A percentile compares a stretch with the other conserved stretches of the same genome.
Conservation (phyloP, 108 stramenopile species). For the Pinguiococcus pyrenoidosus region DNA sequence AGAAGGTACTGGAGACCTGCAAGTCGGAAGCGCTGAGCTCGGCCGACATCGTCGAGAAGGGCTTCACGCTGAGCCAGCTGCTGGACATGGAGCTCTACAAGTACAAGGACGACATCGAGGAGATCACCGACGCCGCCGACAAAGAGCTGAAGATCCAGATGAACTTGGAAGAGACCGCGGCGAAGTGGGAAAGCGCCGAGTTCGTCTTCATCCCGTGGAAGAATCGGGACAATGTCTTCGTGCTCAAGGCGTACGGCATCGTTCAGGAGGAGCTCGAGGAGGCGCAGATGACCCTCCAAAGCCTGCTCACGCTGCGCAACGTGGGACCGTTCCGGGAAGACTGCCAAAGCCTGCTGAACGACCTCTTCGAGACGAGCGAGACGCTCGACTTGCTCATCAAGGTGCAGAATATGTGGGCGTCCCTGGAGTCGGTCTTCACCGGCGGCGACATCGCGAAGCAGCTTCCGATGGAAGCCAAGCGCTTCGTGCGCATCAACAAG, state of each 20-base stretch:
- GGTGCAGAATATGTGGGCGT: slow-evolving; percentile 46
- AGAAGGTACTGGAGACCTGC: slow-evolving; percentile 13
- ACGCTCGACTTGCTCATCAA: slow-evolving; percentile 48
- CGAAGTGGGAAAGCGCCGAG: slow-evolving; percentile 13
- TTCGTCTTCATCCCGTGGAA: slow-evolving; percentile 27
- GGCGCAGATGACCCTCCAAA: slow-evolving; percentile 28
- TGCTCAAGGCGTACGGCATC: slow-evolving; percentile 16
- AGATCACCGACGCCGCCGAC: slow-evolving; percentile 32
- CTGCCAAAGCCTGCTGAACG: slow-evolving; percentile 25
- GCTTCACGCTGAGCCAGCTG: slow-evolving; percentile 10
- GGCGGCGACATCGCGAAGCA: slow-evolving; percentile 56
- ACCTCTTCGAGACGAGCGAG: slow-evolving; percentile 46
- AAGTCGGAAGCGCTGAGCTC: slow-evolving; percentile 6
- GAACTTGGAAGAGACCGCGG: slow-evolving; percentile 21
- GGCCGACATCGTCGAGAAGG: slow-evolving; percentile 9
- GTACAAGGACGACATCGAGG: slow-evolving; percentile 23
- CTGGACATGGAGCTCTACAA: slow-evolving; percentile 2
- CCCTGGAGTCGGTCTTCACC: slow-evolving; percentile 47
- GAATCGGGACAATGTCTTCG: slow-evolving; percentile 7
- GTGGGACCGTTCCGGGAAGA: slow-evolving; percentile 31
- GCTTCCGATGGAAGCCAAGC: slow-evolving; percentile 51
- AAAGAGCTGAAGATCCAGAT: slow-evolving; percentile 33
- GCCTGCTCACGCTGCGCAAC: slow-evolving; percentile 24
- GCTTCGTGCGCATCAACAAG: slow-evolving; percentile 51
- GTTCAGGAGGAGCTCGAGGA: slow-evolving; percentile 40